Evolutionary conservation across 2,329 filamentous ascomycete species (phyloP).

Genomic region (Claviceps paspali): DNA sequence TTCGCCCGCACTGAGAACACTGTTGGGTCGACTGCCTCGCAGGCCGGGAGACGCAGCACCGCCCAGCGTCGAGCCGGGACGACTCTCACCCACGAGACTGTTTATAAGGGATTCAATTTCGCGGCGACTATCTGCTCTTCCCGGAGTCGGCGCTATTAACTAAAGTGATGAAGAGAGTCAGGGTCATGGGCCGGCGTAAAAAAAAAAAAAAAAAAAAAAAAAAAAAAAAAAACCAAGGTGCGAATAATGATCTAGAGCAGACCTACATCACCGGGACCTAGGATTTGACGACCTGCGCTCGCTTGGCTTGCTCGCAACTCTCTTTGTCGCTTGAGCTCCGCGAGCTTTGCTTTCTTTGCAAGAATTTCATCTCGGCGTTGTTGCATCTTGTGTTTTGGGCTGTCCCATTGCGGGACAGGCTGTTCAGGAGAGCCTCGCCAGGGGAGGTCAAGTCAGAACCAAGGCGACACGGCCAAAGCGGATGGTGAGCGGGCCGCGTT

Average conservation of each 20-base stretch:
- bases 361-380: conserved; percentile 91
- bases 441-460: neutral
- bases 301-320: conserved; percentile 70
- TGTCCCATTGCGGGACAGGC: conserved; percentile 32
- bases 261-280: conserved; percentile 57
- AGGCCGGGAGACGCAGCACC: conserved; percentile 50
- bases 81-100: conserved; percentile 64
- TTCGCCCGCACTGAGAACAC: conserved; percentile 68
- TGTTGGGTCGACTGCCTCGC: conserved; percentile 67
- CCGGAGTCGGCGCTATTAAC: conserved; percentile 53
- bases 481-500: neutral
- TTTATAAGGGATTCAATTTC: conserved; percentile 79
- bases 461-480: neutral
- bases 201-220: no score
- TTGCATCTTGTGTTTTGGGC: conserved; percentile 38
- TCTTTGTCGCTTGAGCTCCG: conserved; percentile 85
- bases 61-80: conserved; percentile 50
- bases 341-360: conserved; percentile 92
- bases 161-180: conserved; percentile 8
- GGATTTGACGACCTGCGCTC: conserved; percentile 50
- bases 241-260: conserved; percentile 1
- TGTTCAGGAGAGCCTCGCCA: conserved; percentile 6
- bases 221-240: no score
- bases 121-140: conserved; percentile 51
- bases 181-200: no score